Conservation (phyloP, 441 rosid genomes). For the Gossypium gossypioides region DNA sequence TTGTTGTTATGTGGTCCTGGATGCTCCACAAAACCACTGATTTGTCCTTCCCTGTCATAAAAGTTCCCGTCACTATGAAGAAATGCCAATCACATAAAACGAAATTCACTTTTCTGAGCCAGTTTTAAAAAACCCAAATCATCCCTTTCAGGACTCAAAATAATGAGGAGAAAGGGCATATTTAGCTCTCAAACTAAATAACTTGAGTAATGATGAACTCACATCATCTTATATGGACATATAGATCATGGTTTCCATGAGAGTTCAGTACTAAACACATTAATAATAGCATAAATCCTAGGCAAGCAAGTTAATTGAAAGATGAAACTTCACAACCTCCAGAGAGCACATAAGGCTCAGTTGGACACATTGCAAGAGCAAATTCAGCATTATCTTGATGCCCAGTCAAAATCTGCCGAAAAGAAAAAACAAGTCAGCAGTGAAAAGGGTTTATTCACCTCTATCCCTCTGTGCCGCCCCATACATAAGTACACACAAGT, state of each 20-base stretch:
- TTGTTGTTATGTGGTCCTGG: slow-evolving; percentile 77
- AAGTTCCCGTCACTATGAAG: slow-evolving; percentile 7
- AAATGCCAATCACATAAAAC: slow-evolving; percentile 10
- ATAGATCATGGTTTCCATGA: neutral
- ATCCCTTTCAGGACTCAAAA: neutral
- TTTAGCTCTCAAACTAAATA: neutral
- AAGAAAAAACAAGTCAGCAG: slow-evolving; percentile 2
- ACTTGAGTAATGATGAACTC: neutral
- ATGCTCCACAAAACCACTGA: slow-evolving; percentile 95
- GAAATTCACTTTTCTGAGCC: neutral
- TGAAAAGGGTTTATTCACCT: neutral
- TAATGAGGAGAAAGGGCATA: neutral
- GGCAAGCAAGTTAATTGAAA: neutral
- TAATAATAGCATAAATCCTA: neutral
- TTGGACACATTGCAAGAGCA: slow-evolving; percentile 97
- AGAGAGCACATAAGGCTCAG: slow-evolving; percentile 94
- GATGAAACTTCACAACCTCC: slow-evolving; percentile 54
- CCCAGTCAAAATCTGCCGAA: slow-evolving; percentile 75
- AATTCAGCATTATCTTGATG: slow-evolving; percentile 98
- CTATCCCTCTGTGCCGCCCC: no score
- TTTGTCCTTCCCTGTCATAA: slow-evolving; percentile 81
- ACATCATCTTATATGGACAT: neutral
- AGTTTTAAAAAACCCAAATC: neutral
- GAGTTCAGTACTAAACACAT: neutral
- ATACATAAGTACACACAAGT: neutral